Evolutionary conservation across 2,329 filamentous ascomycete genomes (phyloP).

Genomic region (Penicillium sp.): DNA sequence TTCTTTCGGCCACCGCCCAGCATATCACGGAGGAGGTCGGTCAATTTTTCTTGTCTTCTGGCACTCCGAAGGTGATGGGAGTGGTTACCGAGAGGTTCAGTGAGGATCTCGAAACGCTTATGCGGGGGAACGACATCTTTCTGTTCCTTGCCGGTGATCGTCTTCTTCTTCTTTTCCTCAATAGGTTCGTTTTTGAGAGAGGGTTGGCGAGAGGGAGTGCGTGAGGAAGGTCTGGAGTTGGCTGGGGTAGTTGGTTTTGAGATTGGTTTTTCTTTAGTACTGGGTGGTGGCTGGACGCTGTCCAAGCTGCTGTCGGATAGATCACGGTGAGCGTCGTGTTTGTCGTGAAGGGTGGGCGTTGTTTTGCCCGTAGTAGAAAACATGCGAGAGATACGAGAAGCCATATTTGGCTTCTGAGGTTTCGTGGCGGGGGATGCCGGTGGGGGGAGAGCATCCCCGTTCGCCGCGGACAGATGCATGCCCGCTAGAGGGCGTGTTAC

Average conservation of each 20-base stretch:
- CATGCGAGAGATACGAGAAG: constrained; percentile 48
- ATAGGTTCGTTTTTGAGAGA: constrained; percentile 33
- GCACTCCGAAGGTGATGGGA: constrained; percentile 87
- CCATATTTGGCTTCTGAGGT: constrained; percentile 44
- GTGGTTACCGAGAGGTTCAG: constrained; percentile 65
- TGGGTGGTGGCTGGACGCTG: constrained; percentile 33
- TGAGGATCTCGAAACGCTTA: constrained; percentile 58
- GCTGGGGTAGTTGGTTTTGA: constrained; percentile 27
- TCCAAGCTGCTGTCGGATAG: constrained; percentile 41
- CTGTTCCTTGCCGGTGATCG: constrained; percentile 29
- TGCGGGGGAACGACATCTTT: constrained; percentile 34
- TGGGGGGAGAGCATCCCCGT: constrained; percentile 36
- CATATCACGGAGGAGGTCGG: constrained; percentile 85
- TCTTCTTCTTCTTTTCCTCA: constrained; percentile 30
- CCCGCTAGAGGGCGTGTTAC: constrained; percentile 47
- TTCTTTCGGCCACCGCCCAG: constrained; percentile 80
- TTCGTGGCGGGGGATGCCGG: constrained; percentile 31
- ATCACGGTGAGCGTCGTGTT: constrained; percentile 35
- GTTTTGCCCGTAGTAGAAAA: constrained; percentile 45
- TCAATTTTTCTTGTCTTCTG: constrained; percentile 90
- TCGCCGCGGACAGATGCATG: constrained; percentile 41
- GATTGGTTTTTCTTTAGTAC: constrained; percentile 31
- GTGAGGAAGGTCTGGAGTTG: constrained; percentile 32
- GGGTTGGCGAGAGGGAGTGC: constrained; percentile 36
- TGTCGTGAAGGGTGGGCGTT: constrained; percentile 23